These are phyloP conservation scores for Sequoiadendron giganteum DNA, from an alignment of 75 land plant species.

Conservation along the genomic window DNA sequence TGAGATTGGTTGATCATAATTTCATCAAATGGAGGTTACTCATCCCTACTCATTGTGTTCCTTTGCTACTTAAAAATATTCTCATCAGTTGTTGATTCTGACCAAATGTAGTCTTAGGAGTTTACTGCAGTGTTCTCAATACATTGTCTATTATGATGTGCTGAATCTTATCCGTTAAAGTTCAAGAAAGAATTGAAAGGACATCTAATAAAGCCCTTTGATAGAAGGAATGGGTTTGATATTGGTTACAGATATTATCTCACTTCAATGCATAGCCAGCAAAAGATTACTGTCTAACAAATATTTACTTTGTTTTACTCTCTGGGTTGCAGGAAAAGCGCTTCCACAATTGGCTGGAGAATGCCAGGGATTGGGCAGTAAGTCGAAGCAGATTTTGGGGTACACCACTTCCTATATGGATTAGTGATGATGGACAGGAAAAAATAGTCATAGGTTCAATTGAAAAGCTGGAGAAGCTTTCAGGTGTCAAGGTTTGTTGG, in stretches of 20 bases:
- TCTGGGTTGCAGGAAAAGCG: conserved; percentile 79
- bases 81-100: not conserved
- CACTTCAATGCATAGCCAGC: not conserved
- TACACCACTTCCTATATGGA: conserved; percentile 96
- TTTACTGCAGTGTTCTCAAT: not conserved
- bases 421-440: conserved; percentile 91
- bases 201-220: not conserved
- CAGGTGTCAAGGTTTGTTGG: conserved; percentile 75
- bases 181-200: not conserved
- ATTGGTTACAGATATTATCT: not conserved
- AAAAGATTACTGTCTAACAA: not conserved
- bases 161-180: not conserved
- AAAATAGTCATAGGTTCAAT: conserved; percentile 80
- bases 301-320: not conserved
- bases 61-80: not conserved
- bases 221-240: not conserved
- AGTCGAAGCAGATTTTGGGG: conserved; percentile 99
- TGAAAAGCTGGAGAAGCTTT: conserved; percentile 80
- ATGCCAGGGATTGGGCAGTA: conserved; percentile 98
- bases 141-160: not conserved
- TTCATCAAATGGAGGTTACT: not conserved
- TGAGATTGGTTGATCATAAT: not conserved
- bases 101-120: not conserved
- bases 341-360: conserved; percentile 99
- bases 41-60: not conserved